A percentile compares a stretch with the other conserved stretches of the same genome.
phyloP scores from a whole-genome alignment of 768 basidiomycete genomes.

The Xerocomus brunneocitrinus region DNA sequence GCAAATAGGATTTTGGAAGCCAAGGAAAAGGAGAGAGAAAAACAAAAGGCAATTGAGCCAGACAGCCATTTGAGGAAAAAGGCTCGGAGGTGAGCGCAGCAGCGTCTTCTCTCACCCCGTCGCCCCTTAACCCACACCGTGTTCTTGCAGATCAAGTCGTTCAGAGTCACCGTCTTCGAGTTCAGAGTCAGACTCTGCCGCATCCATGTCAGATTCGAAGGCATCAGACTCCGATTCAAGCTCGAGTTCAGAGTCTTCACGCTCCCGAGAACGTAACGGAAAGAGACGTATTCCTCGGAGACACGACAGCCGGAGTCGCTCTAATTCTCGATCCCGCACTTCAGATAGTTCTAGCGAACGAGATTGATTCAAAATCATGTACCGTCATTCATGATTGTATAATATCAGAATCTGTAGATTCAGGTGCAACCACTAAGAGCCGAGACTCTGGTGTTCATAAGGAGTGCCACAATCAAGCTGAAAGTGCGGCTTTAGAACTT shows the following conservation, averaged over 20 bases:
- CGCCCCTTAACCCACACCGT: background rate
- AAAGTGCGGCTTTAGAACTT: background rate
- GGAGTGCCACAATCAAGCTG: slow-evolving; percentile 85
- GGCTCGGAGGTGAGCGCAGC: slow-evolving; percentile 38
- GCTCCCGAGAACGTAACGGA: slow-evolving; percentile 38
- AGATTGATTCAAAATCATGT: slow-evolving; percentile 13
- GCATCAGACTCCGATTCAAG: slow-evolving; percentile 38
- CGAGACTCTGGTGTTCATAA: slow-evolving; percentile 80
- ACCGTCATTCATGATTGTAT: slow-evolving; percentile 11
- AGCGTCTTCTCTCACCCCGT: slow-evolving; percentile 20
- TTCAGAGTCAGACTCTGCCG: slow-evolving; percentile 27
- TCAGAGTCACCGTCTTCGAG: slow-evolving; percentile 25
- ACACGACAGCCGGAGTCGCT: slow-evolving; percentile 20
- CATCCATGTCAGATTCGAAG: slow-evolving; percentile 38
- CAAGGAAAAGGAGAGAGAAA: slow-evolving; percentile 72
- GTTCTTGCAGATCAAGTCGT: slow-evolving; percentile 28
- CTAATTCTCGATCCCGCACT: slow-evolving; percentile 15
- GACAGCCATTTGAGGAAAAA: slow-evolving; percentile 34
- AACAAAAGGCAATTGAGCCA: slow-evolving; percentile 28
- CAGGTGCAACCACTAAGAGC: slow-evolving; percentile 29
- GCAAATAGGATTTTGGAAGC: slow-evolving; percentile 80
- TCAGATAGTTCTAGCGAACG: slow-evolving; percentile 14
- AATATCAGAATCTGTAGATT: slow-evolving; percentile 5
- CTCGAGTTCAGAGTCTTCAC: slow-evolving; percentile 45
- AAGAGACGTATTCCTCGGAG: slow-evolving; percentile 37